These are phyloP conservation scores for Rhynchosporium agropyri DNA, from an alignment of 2,329 filamentous ascomycete genomes.

Conservation along the genomic window DNA sequence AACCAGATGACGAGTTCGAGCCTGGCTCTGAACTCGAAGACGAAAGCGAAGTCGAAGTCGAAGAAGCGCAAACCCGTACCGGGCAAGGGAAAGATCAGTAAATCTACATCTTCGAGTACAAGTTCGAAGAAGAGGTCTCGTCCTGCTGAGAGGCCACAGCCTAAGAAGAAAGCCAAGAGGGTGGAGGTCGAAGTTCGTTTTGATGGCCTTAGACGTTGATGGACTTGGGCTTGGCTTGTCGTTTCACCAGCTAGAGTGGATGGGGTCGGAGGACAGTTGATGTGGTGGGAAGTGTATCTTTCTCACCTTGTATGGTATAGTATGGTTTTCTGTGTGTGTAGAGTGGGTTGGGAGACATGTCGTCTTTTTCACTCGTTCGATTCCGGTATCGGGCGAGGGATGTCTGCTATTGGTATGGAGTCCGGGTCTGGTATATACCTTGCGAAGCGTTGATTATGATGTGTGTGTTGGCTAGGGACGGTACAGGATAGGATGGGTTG, in stretches of 20 bases:
- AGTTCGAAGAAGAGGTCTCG: background rate
- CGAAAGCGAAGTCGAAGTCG: background rate
- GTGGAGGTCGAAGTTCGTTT: constrained; percentile 1
- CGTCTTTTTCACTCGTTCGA: too few species aligned
- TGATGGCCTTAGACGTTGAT: background rate
- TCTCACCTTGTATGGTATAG: too few species aligned
- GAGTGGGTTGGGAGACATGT: too few species aligned
- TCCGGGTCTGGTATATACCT: constrained; percentile 7
- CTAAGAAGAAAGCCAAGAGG: constrained; percentile 1
- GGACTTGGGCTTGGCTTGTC: background rate
- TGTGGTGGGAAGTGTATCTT: too few species aligned
- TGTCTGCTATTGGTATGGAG: background rate
- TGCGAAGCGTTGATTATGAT: background rate
- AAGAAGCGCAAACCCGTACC: background rate
- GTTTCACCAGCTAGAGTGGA: too few species aligned
- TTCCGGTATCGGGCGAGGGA: background rate
- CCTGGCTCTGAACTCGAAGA: background rate
- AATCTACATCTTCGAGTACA: background rate
- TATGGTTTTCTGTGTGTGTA: too few species aligned
- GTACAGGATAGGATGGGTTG: background rate
- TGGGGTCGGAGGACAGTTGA: background rate
- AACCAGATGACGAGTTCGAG: background rate
- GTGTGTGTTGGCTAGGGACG: background rate
- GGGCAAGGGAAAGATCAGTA: background rate
- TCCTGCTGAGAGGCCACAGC: background rate